Conservation (phyloP, 2,329 filamentous ascomycete species). For the Xylariaceae sp. region DNA sequence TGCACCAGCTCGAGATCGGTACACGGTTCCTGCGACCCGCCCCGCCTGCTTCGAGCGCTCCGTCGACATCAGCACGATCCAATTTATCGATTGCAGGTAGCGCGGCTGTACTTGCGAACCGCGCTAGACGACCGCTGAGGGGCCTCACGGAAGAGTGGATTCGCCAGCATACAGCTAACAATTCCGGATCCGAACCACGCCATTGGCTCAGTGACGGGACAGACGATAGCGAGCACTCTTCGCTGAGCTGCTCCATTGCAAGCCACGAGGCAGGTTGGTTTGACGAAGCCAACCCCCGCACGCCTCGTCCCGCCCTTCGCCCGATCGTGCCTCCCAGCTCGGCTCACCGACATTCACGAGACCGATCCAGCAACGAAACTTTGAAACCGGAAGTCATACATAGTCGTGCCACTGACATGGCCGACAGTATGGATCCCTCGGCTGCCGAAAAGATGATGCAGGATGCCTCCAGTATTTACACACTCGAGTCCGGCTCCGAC, state of each 20-base stretch:
- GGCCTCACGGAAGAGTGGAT: slow-evolving; percentile 82
- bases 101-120: slow-evolving; percentile 59
- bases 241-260: slow-evolving; percentile 60
- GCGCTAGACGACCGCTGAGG: slow-evolving; percentile 52
- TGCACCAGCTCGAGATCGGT: slow-evolving; percentile 56
- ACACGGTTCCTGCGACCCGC: slow-evolving; percentile 58
- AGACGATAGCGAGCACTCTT: slow-evolving; percentile 68
- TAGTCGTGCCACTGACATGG: slow-evolving; percentile 19
- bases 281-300: slow-evolving; percentile 44
- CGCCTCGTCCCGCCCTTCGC: slow-evolving; percentile 41
- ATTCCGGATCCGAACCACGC: slow-evolving; percentile 62
- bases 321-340: slow-evolving; percentile 27
- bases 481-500: slow-evolving; percentile 28
- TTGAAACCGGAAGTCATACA: slow-evolving; percentile 39
- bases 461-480: slow-evolving; percentile 29
- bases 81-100: slow-evolving; percentile 39
- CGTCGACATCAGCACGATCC: slow-evolving; percentile 30
- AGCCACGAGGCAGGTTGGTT: slow-evolving; percentile 45
- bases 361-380: slow-evolving; percentile 53
- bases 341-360: slow-evolving; percentile 38
- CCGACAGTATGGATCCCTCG: slow-evolving; percentile 27
- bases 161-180: slow-evolving; percentile 71
- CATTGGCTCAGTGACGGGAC: slow-evolving; percentile 81
- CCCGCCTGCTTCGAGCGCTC: slow-evolving; percentile 40
- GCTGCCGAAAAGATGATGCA: slow-evolving; percentile 22